These are phyloP conservation scores for Globisporangium uncinulatum DNA, from an alignment of 352 stramenopile genomes.

Conservation along the genomic window DNA sequence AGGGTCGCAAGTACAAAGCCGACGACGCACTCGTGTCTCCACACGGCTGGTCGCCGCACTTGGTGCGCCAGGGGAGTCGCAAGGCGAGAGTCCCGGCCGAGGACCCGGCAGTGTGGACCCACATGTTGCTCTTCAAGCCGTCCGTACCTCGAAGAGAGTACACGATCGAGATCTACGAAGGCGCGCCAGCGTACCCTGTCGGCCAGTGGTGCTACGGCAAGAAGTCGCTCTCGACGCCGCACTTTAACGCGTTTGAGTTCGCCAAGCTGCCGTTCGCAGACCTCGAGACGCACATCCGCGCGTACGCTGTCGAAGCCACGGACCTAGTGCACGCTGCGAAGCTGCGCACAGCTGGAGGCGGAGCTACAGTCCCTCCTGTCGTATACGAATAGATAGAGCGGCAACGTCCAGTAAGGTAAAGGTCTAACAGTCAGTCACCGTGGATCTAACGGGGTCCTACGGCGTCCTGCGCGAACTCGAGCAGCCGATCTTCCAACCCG, in stretches of 20 bases:
- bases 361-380: background rate
- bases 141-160: constrained; percentile 35
- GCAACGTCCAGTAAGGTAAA: background rate
- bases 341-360: background rate
- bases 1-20: constrained; percentile 20
- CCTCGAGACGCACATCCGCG: constrained; percentile 21
- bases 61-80: background rate
- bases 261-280: constrained; percentile 18
- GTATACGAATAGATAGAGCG: background rate
- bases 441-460: constrained; percentile 7
- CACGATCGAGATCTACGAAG: constrained; percentile 45
- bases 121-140: constrained; percentile 57
- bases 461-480: constrained; percentile 29
- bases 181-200: constrained; percentile 23
- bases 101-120: constrained; percentile 60
- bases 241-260: constrained; percentile 26
- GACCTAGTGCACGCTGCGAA: constrained; percentile 6
- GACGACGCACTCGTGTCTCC: background rate
- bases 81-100: constrained; percentile 16
- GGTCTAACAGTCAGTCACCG: background rate
- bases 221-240: constrained; percentile 20
- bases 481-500: constrained; percentile 23
- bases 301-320: constrained; percentile 22
- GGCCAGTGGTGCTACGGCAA: constrained; percentile 58
- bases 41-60: constrained; percentile 19